Percentiles rank a stretch among this genome's conserved stretches.
phyloP scores from a whole-genome alignment of 75 land plant genomes.

The Larix kaempferi region DNA sequence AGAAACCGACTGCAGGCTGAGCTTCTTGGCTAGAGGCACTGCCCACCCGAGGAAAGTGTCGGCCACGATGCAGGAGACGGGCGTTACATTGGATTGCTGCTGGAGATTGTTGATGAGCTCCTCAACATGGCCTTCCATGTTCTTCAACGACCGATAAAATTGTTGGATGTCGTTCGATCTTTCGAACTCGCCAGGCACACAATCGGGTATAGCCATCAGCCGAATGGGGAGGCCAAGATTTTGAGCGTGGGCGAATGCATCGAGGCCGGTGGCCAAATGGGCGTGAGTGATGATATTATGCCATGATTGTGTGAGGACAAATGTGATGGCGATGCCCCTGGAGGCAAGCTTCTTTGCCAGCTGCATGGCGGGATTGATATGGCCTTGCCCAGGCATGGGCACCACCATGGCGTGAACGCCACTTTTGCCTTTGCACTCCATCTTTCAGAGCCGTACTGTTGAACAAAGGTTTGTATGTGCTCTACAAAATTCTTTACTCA shows the following conservation, averaged over 20 bases:
- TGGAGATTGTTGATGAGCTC: neutral
- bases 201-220: neutral
- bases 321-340: slow-evolving; percentile 12
- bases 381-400: slow-evolving; percentile 28
- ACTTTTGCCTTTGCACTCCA: no score
- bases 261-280: no score
- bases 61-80: neutral
- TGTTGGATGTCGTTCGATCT: neutral
- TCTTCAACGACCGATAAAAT: neutral
- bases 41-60: neutral
- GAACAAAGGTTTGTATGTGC: no score
- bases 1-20: neutral
- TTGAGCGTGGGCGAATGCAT: neutral
- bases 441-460: no score
- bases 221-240: neutral
- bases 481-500: no score
- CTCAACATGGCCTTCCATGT: neutral
- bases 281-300: neutral
- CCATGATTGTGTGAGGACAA: slow-evolving; percentile 19
- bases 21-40: neutral
- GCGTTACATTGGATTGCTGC: neutral
- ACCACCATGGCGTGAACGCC: slow-evolving; percentile 19
- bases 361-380: slow-evolving; percentile 28
- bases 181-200: neutral
- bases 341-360: slow-evolving; percentile 22